Evolutionary conservation across 805 yeast genomes (phyloP).

Genomic region (Cyberlindnera samutprakarnensis): DNA sequence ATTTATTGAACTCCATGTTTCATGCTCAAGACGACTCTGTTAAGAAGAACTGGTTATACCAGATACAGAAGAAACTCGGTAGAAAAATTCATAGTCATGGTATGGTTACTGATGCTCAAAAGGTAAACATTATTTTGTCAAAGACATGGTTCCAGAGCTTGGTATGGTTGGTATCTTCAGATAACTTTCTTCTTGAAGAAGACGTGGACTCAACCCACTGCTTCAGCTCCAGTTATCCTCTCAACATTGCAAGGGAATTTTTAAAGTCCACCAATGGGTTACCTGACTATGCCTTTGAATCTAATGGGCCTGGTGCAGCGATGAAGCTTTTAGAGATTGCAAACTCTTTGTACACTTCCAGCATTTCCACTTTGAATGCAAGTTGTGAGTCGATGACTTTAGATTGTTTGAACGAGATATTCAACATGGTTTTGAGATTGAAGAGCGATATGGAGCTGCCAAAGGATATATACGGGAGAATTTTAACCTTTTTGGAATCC

Average conservation of each 20-base stretch:
- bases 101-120: slow-evolving; percentile 16
- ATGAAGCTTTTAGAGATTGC: slow-evolving; percentile 18
- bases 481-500: slow-evolving; percentile 10
- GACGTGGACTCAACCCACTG: slow-evolving; percentile 12
- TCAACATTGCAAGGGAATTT: slow-evolving; percentile 18
- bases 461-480: slow-evolving; percentile 9
- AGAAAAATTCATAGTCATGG: slow-evolving; percentile 6
- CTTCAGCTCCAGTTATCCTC: slow-evolving; percentile 15
- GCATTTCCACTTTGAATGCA: slow-evolving; percentile 10
- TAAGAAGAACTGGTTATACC: slow-evolving; percentile 17
- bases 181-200: slow-evolving; percentile 11
- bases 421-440: slow-evolving; percentile 14
- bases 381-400: slow-evolving; percentile 10
- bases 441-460: slow-evolving; percentile 17
- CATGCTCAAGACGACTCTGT: slow-evolving; percentile 10
- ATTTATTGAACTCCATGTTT: slow-evolving; percentile 9
- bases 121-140: slow-evolving; percentile 16
- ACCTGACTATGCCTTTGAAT: slow-evolving; percentile 19
- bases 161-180: slow-evolving; percentile 19
- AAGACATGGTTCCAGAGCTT: slow-evolving; percentile 20
- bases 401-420: slow-evolving; percentile 13
- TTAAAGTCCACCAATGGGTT: slow-evolving; percentile 10
- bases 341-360: slow-evolving; percentile 16
- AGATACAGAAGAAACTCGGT: slow-evolving; percentile 16
- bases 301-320: slow-evolving; percentile 21